Base-by-base conservation (phyloP, 108 stramenopile species). In the Cyclostephanos tholiformis region DNA sequence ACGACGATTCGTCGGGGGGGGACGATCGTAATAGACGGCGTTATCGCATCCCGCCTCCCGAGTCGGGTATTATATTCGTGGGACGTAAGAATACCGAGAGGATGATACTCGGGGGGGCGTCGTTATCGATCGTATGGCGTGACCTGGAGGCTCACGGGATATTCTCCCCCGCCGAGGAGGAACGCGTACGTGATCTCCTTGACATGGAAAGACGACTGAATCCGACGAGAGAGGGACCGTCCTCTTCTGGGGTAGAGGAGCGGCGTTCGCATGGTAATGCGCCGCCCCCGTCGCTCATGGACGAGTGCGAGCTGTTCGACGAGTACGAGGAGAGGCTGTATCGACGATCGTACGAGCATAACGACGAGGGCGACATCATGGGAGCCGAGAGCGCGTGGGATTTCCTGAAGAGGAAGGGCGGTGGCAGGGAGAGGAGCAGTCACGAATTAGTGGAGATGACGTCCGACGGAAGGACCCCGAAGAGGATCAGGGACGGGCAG, bases 291-390 rank as follows among this genome's bases (percentile, higher is more conserved):
- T 30, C 67, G 14, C 23, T 88, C 1, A 67, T 91, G 69, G 89
- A 94, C 58, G 93, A 94, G 67, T 94, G 93, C 52, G 90, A 90
- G 53, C 84, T 94, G 16, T 68, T 89, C 39, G 90, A 91, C 36
- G 80, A 77, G 26, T 61, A 77, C 64, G 83, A 81, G 67, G 74
- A 84, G 41, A 44, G 72, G 19, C 43, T 80, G 50, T 29, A 27
- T 13, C 69, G 64, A 26, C 58, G 62, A 14, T 43, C 20, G 27
- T 65, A 55, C 20, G 50, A 38, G 6, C 72, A 73, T 19, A 53
- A 69, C 20, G 64, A 67, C 36, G 67, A 69, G n/a, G 29, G 53
- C 23, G 62, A 76, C 32, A 36, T 72, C 48, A 19, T 72, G 30
- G 71, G 71, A 12, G 62, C 19, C 0, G 43, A 59, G 17, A 29